Conservation (phyloP, 306 rosid genomes). For the Luffa acutangula region DNA sequence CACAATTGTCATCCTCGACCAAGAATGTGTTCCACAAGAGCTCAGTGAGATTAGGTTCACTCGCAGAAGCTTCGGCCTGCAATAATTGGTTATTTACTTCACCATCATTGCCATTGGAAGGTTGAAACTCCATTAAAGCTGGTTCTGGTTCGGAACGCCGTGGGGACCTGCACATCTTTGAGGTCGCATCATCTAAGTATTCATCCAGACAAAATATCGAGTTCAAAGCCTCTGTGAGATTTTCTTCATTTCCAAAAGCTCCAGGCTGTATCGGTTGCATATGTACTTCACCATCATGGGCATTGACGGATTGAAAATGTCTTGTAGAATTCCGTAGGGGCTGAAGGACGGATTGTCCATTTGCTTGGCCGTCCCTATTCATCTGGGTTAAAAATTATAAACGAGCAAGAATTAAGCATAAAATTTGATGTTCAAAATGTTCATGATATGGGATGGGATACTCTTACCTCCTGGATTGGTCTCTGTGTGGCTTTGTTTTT, state of each 20-base stretch:
- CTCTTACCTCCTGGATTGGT: slow-evolving; percentile 26
- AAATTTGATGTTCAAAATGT: neutral
- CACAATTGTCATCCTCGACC: neutral
- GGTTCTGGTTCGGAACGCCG: neutral
- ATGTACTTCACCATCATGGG: neutral
- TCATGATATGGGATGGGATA: neutral
- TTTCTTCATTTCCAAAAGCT: slow-evolving; percentile 14
- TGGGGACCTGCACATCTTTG: neutral
- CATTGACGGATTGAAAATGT: neutral
- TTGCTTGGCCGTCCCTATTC: neutral
- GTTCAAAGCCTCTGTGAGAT: neutral
- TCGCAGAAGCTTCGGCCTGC: slow-evolving; percentile 1
- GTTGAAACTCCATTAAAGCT: neutral
- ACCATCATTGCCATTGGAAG: neutral
- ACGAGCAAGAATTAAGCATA: neutral
- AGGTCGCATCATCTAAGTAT: neutral
- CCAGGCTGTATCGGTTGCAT: neutral
- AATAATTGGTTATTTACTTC: neutral
- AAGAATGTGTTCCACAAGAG: slow-evolving; percentile 5
- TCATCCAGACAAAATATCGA: neutral
- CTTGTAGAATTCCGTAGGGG: neutral
- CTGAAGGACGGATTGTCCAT: neutral
- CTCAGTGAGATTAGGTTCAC: neutral
- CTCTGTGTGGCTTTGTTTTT: neutral
- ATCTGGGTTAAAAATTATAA: neutral